Evolutionary conservation across 2,329 filamentous ascomycete species (phyloP).

Genomic region (Fusarium xylarioides): DNA sequence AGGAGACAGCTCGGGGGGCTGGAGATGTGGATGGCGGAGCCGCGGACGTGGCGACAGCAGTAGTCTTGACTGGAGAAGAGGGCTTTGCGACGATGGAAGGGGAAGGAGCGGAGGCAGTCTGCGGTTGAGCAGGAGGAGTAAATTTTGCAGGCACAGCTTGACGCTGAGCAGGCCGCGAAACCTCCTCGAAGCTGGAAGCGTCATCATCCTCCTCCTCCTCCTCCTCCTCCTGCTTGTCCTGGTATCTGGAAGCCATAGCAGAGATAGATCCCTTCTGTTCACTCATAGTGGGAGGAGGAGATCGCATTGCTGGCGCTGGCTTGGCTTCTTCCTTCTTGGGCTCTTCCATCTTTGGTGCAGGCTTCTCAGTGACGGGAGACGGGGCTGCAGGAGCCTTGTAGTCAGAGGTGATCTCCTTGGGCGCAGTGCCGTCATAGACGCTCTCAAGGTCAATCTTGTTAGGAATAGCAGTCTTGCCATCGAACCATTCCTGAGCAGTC

Average conservation of each 20-base stretch:
- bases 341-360: slow-evolving; percentile 48
- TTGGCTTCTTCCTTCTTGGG: slow-evolving; percentile 66
- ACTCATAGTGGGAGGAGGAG: slow-evolving; percentile 74
- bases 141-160: slow-evolving; percentile 55
- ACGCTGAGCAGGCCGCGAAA: slow-evolving; percentile 77
- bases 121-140: slow-evolving; percentile 47
- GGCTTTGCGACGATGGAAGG: slow-evolving; percentile 43
- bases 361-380: slow-evolving; percentile 52
- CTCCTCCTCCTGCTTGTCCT: slow-evolving; percentile 74
- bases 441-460: slow-evolving; percentile 94
- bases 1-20: slow-evolving; percentile 38
- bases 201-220: slow-evolving; percentile 71
- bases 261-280: slow-evolving; percentile 91
- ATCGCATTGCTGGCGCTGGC: slow-evolving; percentile 53
- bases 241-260: slow-evolving; percentile 84
- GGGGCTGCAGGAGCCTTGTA: slow-evolving; percentile 67
- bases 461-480: slow-evolving; percentile 83
- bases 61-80: slow-evolving; percentile 46
- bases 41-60: slow-evolving; percentile 43
- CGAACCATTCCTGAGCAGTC: slow-evolving; percentile 83
- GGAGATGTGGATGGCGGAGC: slow-evolving; percentile 42
- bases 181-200: slow-evolving; percentile 86
- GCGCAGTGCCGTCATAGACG: slow-evolving; percentile 84
- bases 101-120: slow-evolving; percentile 32
- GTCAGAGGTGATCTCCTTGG: slow-evolving; percentile 78